Percentiles rank a stretch among this genome's conserved stretches.
These are phyloP conservation scores for Floccularia luteovirens DNA, from an alignment of 768 basidiomycete genomes.

Conservation along the genomic window DNA sequence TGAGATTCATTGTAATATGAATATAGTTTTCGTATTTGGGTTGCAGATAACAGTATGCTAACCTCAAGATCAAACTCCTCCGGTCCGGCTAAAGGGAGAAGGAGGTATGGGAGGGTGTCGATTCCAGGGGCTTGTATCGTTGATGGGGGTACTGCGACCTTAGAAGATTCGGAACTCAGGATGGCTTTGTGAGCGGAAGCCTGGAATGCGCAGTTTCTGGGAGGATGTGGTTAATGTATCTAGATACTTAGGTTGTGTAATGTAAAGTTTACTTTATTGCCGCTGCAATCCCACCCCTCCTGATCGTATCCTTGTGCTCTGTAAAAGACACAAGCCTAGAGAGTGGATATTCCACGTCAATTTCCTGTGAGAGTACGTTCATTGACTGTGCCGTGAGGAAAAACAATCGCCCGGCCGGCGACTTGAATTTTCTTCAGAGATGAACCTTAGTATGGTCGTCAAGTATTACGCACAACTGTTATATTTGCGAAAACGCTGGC, in stretches of 20 bases:
- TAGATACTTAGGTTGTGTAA: slow-evolving; percentile 3
- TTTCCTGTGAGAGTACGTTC: slow-evolving; percentile 35
- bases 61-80: slow-evolving; percentile 95
- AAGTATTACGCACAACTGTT: slow-evolving; percentile 51
- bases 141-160: slow-evolving; percentile 51
- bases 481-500: slow-evolving; percentile 94
- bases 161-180: slow-evolving; percentile 54
- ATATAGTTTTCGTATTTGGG: background rate
- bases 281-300: slow-evolving; percentile 81
- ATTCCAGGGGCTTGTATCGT: slow-evolving; percentile 62
- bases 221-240: slow-evolving; percentile 7
- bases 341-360: slow-evolving; percentile 68
- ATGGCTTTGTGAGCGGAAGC: slow-evolving; percentile 62
- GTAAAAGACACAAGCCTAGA: slow-evolving; percentile 81
- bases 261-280: slow-evolving; percentile 65
- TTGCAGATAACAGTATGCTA: slow-evolving; percentile 7
- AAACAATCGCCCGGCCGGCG: slow-evolving; percentile 68
- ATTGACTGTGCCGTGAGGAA: slow-evolving; percentile 65
- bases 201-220: slow-evolving; percentile 77
- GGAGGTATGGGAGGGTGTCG: slow-evolving; percentile 75
- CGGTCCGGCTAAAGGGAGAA: slow-evolving; percentile 88
- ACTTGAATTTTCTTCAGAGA: slow-evolving; percentile 30
- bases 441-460: background rate
- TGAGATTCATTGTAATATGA: slow-evolving; percentile 17
- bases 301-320: slow-evolving; percentile 81